Base-by-base conservation (phyloP, 192 early-diverging fungal species). In the Oehlia diaphana region DNA sequence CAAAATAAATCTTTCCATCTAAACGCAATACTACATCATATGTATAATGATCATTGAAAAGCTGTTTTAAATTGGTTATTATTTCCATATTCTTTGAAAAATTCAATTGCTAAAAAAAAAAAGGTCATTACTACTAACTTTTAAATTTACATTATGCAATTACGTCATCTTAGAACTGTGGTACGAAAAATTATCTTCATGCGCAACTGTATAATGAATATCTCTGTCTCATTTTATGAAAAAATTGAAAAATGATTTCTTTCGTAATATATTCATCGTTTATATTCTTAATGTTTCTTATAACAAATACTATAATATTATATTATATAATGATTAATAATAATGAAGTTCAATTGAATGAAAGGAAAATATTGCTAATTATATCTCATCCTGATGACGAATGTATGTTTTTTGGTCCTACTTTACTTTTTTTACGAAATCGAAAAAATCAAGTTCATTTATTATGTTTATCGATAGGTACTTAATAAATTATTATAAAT, bases 311-410 rank as follows among this genome's bases (percentile, higher is more conserved):
- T 4, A 58, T 58, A 58, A 58, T 58, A 1, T 0, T 58, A 39
- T 69, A 58, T 69, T 71, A 19, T 19, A 19, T 74, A 75, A 75
- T 50, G 49, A 50, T 19, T 16, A 19, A 58, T 64, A 64, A 64
- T 65, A 26, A 58, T 6, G 42, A 28, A 21, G 16, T 28, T 39
- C 16, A 47, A 74, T 74, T 74, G 16, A 74, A 61, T 28, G 72
- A 35, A 35, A 74, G 26, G 14, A 81, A 81, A 62, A 86, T 93
- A 13, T 86, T 95, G 8, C 82, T 97, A 19, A 85, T 96, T 16
- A 95, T 90, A 21, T 94, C 96, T 9, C 96, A 98, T 83, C 97
- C 97, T 0, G 97, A 99, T 87, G 97, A 99, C 83, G 97, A 99
- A 79, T 96, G 95, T 89, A 97, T 98, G 96, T 99, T 99, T 86